Conservation (phyloP, 2,329 filamentous ascomycete species). For the Botryotinia calthae region DNA sequence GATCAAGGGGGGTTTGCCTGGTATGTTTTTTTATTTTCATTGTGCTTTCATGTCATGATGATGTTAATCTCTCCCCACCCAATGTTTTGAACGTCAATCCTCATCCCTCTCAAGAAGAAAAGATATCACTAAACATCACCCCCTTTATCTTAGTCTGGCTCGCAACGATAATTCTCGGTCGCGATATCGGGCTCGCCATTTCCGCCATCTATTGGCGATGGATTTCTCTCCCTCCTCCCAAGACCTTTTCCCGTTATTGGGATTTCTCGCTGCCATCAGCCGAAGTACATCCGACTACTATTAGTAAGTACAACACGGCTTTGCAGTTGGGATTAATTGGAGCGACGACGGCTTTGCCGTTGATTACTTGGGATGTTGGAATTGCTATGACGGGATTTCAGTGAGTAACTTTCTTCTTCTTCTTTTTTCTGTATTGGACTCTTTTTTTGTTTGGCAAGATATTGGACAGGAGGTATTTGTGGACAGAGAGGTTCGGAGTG, state of each 20-base stretch:
- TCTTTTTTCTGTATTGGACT: no score
- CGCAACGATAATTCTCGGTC: slow-evolving; percentile 83
- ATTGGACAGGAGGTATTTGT: neutral
- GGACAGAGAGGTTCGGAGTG: neutral
- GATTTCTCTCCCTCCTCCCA: slow-evolving; percentile 89
- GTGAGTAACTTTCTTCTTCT: slow-evolving; percentile 47
- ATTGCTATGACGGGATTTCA: slow-evolving; percentile 59
- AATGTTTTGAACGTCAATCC: neutral
- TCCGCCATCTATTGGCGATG: slow-evolving; percentile 94
- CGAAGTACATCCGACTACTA: slow-evolving; percentile 77
- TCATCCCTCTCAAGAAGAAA: neutral
- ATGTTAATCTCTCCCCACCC: neutral
- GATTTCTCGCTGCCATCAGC: slow-evolving; percentile 90
- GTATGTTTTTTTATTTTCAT: slow-evolving; percentile 47
- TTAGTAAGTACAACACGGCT: slow-evolving; percentile 92
- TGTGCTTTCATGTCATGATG: neutral
- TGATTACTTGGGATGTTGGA: slow-evolving; percentile 60
- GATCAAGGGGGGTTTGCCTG: slow-evolving; percentile 75
- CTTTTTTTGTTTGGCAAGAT: neutral
- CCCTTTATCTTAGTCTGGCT: slow-evolving; percentile 64
- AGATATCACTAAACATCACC: neutral
- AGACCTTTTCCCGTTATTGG: slow-evolving; percentile 92
- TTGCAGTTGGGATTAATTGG: slow-evolving; percentile 86
- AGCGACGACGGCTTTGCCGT: slow-evolving; percentile 74
- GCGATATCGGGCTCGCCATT: slow-evolving; percentile 78